A percentile compares a stretch with the other conserved stretches of the same genome.
These are phyloP conservation scores for Coemansia sp. DNA, from an alignment of 192 early-diverging fungal genomes.

Conservation along the genomic window DNA sequence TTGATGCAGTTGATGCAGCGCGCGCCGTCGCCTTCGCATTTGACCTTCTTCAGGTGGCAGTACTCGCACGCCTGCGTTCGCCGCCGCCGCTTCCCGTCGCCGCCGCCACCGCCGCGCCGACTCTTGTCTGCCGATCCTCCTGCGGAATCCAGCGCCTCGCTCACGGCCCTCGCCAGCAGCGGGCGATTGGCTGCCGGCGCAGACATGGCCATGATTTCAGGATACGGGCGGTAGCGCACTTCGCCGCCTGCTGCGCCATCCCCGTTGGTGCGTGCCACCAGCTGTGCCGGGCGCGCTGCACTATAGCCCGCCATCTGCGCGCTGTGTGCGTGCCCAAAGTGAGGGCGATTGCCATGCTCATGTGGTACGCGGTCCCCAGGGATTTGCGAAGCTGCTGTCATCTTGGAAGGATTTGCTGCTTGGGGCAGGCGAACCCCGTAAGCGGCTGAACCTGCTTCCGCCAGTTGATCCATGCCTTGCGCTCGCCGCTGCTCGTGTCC, in stretches of 20 bases:
- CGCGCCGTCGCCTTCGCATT: conserved; percentile 47
- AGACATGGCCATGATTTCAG: conserved; percentile 24
- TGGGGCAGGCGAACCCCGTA: conserved; percentile 2
- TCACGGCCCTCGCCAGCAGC: conserved; percentile 8
- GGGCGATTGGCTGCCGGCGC: conserved; percentile 5
- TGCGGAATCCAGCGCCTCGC: conserved; percentile 7
- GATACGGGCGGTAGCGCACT: conserved; percentile 43
- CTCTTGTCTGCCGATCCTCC: not conserved
- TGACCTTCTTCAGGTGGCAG: conserved; percentile 51
- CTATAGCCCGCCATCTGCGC: not conserved
- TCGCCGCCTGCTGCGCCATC: conserved; percentile 12
- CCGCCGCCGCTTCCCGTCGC: conserved; percentile 31
- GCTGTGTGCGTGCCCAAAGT: conserved; percentile 5
- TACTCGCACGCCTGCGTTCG: conserved; percentile 53
- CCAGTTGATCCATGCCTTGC: not conserved
- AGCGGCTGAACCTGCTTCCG: not conserved
- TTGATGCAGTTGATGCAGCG: conserved; percentile 49
- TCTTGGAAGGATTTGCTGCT: conserved; percentile 8
- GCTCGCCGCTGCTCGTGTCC: not conserved
- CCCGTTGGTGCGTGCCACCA: conserved; percentile 11
- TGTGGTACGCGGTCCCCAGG: not conserved
- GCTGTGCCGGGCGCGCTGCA: conserved; percentile 5
- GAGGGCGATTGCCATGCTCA: conserved; percentile 5
- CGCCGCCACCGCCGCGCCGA: not conserved
- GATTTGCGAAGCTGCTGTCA: not conserved